These are phyloP conservation scores for rapeseed (Brassica napus) DNA, from an alignment of 345 rosid genomes.

Conservation along the genomic window Da-Ae NC_063434.1:6094501-6095000, in stretches of 20 bases:
- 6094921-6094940: slow-evolving; percentile 32
- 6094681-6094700: slow-evolving; percentile 52
- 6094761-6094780: slow-evolving; percentile 57
- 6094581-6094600: slow-evolving; percentile 61
- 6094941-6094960: slow-evolving; percentile 43
- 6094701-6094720: slow-evolving; percentile 69
- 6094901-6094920: slow-evolving; percentile 46
- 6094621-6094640: slow-evolving; percentile 60
- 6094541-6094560: slow-evolving; percentile 54
- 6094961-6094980: slow-evolving; percentile 40
- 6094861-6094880: slow-evolving; percentile 55
- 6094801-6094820: slow-evolving; percentile 56
- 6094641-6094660: slow-evolving; percentile 55
- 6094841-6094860: slow-evolving; percentile 42
- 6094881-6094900: slow-evolving; percentile 42
- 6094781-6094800: slow-evolving; percentile 46
- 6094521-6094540: slow-evolving; percentile 42
- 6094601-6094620: slow-evolving; percentile 61
- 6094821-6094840: slow-evolving; percentile 37
- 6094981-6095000: slow-evolving; percentile 32
- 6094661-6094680: slow-evolving; percentile 46
- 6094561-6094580: slow-evolving; percentile 66
- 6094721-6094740: slow-evolving; percentile 83
- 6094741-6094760: slow-evolving; percentile 69
- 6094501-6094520: slow-evolving; percentile 59